Evolutionary conservation across 2,329 filamentous ascomycete species (phyloP), one percentile per base, ranked within the genome.

Genomic region (Penicillium sp.): DNA sequence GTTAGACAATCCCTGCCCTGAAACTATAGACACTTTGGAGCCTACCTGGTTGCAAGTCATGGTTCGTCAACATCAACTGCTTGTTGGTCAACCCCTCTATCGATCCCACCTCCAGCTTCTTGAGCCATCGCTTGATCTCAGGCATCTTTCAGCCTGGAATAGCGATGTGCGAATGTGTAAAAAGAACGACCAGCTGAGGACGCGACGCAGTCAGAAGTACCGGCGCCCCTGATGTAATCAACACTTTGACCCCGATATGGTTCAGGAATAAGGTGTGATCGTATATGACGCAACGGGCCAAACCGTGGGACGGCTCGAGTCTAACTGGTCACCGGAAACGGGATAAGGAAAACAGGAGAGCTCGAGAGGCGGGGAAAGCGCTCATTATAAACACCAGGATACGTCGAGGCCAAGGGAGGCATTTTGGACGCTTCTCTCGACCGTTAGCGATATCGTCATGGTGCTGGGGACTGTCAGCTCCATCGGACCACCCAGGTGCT

Each of bases 31-130:
- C 15, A 19, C 30, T 35, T 38, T 19, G 30, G 61, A 48, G 67
- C 71, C 71, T 70, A 83, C 82, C 83, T 73, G 84, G 84, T 68
- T 92, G 93, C 66, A 95, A 83, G 78, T 95, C 91, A 75, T 91
- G 80, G 76, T 97, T 97, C 68, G 88, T 91, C 74, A 97, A 85
- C 90, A 97, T 93, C 68, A 96, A 82, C 81, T 97, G 91, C 17
- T 89, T 85, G 57, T 85, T 88, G 7, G 88, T 91, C 71, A 97
- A 84, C 50, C 91, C 92, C 1, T 89, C 86, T 77, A 96, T 93
- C 58, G 85, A 81, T 60, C 90, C 84, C 62, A 95, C 91, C 50
- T 90, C 88, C 60, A 93, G 74, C 81, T 87, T 93, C 68, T 82
- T 71, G 51, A 79, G 70, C 48, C 69, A 66, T 64, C 65, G 68